Conservation (phyloP, 2,329 filamentous ascomycete species). For the Aspergillus puulaauensis region DNA sequence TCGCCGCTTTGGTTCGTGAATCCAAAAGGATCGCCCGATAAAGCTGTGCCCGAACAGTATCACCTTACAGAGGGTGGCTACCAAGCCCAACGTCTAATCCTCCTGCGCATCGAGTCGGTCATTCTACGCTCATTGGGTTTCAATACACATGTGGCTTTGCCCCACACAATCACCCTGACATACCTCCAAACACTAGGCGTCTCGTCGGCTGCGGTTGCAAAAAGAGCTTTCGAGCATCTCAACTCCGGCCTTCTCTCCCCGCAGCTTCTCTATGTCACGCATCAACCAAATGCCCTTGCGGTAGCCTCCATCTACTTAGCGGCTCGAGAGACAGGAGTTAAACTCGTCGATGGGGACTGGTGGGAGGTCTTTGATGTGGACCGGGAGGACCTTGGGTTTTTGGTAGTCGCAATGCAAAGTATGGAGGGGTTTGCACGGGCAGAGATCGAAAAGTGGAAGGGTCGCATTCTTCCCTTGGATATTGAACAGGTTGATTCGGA, state of each 20-base stretch:
- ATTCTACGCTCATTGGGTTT: constrained; percentile 77
- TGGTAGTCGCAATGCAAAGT: constrained; percentile 83
- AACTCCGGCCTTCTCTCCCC: constrained; percentile 84
- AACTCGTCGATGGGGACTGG: constrained; percentile 83
- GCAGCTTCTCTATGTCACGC: constrained; percentile 85
- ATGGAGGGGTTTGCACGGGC: constrained; percentile 67
- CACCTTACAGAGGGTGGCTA: constrained; percentile 75
- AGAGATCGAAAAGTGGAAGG: constrained; percentile 59
- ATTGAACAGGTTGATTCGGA: constrained; percentile 60
- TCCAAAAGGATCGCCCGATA: constrained; percentile 24
- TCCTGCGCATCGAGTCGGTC: constrained; percentile 74
- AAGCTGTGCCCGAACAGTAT: constrained; percentile 55
- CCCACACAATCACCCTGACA: constrained; percentile 82
- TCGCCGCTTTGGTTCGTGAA: constrained; percentile 53
- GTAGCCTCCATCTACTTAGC: constrained; percentile 90
- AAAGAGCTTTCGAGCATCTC: constrained; percentile 71
- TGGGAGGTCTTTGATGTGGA: constrained; percentile 99
- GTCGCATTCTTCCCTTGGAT: constrained; percentile 56
- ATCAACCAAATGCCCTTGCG: constrained; percentile 82
- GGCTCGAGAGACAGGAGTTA: constrained; percentile 71
- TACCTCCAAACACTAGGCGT: constrained; percentile 89
- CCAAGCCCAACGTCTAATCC: constrained; percentile 59
- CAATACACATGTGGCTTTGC: constrained; percentile 79
- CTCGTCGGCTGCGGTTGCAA: constrained; percentile 58
- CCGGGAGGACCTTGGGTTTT: constrained; percentile 87